Evolutionary conservation across 2,329 filamentous ascomycete genomes (phyloP), one percentile per base, ranked within the genome.

Genomic region (Parascedosporium putredinis): DNA sequence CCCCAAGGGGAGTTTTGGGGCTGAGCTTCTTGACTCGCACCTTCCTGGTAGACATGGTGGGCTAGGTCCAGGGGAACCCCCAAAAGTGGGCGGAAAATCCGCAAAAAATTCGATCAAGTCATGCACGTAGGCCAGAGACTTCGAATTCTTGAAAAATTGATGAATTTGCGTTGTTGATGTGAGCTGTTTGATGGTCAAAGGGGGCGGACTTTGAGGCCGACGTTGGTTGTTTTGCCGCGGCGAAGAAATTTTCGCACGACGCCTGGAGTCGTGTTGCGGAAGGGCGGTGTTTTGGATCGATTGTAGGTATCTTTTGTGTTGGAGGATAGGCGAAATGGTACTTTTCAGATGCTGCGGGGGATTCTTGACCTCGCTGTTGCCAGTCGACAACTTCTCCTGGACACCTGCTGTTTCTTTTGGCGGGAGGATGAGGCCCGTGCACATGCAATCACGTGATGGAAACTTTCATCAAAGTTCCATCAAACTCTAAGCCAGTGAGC

Each of bases 11-110:
- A 65, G 89, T 88, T 74, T 95, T 95, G 63, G 86, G 81, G 69
- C 85, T 93, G 69, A 96, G 80, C 76, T 97, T 97, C 73, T 88
- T 86, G 76, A 87, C 84, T 65, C 86, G 79, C 65, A 88, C 81
- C 70, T 84, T 83, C 68, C 81, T 71, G 63, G 75, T 78, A 58
- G 75, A 76, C 77, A 81, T 81, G 71, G 64, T 72, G 69, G 57
- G 56, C 59, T 56, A 61, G 58, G 55, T 46, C 61, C 60, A 57
- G 61, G 29, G 45, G 22, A 45, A 18, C 23, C 14, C 40, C 46
- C 40, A 40, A 62, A 64, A 67, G 66, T 66, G 65, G 66, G 68
- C 71, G 74, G 72, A 79, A 78, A 76, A 72, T 63, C 72, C 76
- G 72, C 72, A 60, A 72, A 72, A 82, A 84, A 79, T 68, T 73